phyloP scores from a whole-genome alignment of 2,329 filamentous ascomycete genomes.

The Colletotrichum higginsianum region DNA sequence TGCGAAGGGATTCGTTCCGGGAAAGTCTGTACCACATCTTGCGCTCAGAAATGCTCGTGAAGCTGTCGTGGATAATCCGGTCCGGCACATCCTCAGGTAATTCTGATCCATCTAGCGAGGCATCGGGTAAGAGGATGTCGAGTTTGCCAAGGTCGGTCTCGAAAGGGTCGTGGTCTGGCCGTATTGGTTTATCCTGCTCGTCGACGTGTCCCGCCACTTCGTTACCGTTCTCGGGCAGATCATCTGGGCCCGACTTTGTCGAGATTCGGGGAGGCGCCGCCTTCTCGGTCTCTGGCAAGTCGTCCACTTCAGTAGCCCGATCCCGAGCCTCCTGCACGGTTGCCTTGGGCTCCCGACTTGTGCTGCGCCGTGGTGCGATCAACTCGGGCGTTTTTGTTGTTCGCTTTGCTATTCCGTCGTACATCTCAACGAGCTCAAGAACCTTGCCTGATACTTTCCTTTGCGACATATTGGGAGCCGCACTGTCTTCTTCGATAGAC shows the following conservation, averaged over 20 bases:
- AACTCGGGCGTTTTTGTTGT: conserved; percentile 24
- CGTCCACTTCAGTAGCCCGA: neutral
- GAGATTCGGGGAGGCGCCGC: neutral
- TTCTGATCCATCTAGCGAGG: conserved; percentile 36
- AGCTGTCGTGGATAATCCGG: conserved; percentile 65
- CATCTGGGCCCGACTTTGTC: too few relatives aligned
- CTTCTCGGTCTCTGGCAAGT: neutral
- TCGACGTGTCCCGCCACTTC: conserved; percentile 9
- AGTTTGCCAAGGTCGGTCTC: conserved; percentile 53
- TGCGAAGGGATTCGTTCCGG: conserved; percentile 70
- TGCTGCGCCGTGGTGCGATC: conserved; percentile 12
- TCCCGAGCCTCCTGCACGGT: neutral
- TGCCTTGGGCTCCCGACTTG: conserved; percentile 18
- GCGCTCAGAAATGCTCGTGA: conserved; percentile 69
- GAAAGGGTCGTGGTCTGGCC: conserved; percentile 38
- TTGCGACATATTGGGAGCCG: neutral
- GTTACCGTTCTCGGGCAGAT: neutral
- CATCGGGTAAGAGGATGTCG: conserved; percentile 52
- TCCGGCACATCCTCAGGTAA: conserved; percentile 58
- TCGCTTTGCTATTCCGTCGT: conserved; percentile 59
- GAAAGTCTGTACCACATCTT: conserved; percentile 77
- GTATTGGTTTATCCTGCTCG: conserved; percentile 15
- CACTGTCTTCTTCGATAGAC: conserved; percentile 61
- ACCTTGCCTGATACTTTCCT: conserved; percentile 55
- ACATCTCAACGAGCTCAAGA: conserved; percentile 65